Evolutionary conservation across 306 rosid genomes (phyloP).

Genomic region (Cajanus cajan): DNA sequence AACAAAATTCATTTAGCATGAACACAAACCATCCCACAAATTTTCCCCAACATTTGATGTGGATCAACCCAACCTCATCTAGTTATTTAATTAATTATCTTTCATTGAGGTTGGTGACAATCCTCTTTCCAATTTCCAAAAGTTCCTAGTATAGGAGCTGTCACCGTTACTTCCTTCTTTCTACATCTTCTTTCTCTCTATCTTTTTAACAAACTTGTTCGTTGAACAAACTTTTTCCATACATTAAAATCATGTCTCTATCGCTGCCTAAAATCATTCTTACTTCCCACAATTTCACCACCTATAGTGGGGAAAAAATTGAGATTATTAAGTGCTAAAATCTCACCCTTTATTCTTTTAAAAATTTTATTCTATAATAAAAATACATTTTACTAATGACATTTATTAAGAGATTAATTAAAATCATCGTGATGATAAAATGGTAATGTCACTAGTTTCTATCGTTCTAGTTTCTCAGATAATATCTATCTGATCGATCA

Average conservation of each 20-base stretch:
- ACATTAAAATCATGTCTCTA: background rate
- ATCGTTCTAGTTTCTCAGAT: background rate
- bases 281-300: background rate
- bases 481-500: background rate
- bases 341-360: too few relatives aligned
- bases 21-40: background rate
- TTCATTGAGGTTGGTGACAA: background rate
- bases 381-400: too few relatives aligned
- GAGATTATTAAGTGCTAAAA: too few relatives aligned
- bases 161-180: background rate
- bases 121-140: background rate
- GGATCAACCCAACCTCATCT: background rate
- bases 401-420: too few relatives aligned
- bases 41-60: background rate
- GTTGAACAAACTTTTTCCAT: too few relatives aligned
- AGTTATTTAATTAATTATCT: background rate
- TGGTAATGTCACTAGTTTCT: too few relatives aligned
- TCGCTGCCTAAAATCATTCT: background rate
- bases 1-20: background rate
- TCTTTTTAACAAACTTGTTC: background rate
- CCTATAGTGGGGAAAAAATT: too few relatives aligned
- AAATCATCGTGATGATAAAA: too few relatives aligned
- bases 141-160: background rate
- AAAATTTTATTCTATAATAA: too few relatives aligned
- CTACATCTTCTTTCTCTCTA: background rate